Conservation (phyloP, 495 filamentous ascomycete species). For the Annulohypoxylon nitens region DNA sequence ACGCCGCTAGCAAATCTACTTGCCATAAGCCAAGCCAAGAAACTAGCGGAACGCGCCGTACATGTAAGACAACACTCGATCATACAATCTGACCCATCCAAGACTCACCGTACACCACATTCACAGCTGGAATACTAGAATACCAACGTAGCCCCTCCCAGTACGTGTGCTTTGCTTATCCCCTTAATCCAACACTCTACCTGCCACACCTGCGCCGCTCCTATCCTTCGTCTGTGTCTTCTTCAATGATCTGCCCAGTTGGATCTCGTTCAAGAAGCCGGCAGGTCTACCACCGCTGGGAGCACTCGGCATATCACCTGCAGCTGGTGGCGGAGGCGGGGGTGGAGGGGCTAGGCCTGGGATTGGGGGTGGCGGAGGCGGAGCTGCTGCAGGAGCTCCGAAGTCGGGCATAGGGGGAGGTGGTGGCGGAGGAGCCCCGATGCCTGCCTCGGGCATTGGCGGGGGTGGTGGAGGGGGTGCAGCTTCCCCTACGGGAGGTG, state of each 20-base stretch:
- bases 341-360: slow-evolving; percentile 67
- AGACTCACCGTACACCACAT: slow-evolving; percentile 15
- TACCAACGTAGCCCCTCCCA: background rate
- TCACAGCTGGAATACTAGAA: background rate
- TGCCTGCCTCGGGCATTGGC: slow-evolving; percentile 55
- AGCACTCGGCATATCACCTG: slow-evolving; percentile 53
- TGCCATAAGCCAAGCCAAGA: slow-evolving; percentile 24
- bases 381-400: slow-evolving; percentile 54
- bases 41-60: slow-evolving; percentile 14
- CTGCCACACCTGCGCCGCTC: slow-evolving; percentile 76
- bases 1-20: slow-evolving; percentile 31
- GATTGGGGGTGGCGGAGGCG: slow-evolving; percentile 67
- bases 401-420: slow-evolving; percentile 57
- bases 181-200: slow-evolving; percentile 70
- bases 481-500: slow-evolving; percentile 53
- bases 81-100: slow-evolving; percentile 48
- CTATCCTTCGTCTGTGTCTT: slow-evolving; percentile 90
- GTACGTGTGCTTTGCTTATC: slow-evolving; percentile 6
- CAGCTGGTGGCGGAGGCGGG: slow-evolving; percentile 64
- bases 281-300: slow-evolving; percentile 62
- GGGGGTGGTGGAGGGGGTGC: slow-evolving; percentile 56
- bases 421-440: slow-evolving; percentile 47
- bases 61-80: slow-evolving; percentile 41
- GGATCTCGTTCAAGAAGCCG: slow-evolving; percentile 83
- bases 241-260: slow-evolving; percentile 78